A percentile compares a stretch with the other conserved stretches of the same genome.
Evolutionary conservation across 257 asterid species (phyloP).

Genomic region (Rauvolfia tetraphylla): DNA sequence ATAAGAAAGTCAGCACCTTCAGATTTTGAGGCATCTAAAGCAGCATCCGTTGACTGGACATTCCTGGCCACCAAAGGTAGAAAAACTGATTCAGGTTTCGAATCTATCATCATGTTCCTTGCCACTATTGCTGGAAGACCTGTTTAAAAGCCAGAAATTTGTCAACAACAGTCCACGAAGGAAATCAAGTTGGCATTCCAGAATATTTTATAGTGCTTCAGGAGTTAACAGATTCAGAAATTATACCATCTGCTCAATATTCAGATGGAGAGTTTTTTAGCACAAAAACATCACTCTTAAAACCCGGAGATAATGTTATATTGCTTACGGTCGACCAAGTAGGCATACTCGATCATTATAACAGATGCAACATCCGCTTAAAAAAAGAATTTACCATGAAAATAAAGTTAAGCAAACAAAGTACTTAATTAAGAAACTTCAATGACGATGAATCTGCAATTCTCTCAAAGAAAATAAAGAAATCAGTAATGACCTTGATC

Average conservation of each 20-base stretch:
- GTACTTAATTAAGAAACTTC: too few relatives aligned
- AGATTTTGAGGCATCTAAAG: conserved; percentile 67
- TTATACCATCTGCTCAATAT: not conserved
- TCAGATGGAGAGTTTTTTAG: not conserved
- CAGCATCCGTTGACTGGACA: conserved; percentile 66
- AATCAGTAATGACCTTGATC: conserved; percentile 66
- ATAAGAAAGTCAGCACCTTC: conserved; percentile 98
- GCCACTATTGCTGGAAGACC: conserved; percentile 96
- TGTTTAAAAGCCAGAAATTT: conserved; percentile 27
- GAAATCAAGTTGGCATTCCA: conserved; percentile 6
- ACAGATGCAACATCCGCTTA: too few relatives aligned
- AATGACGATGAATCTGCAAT: too few relatives aligned
- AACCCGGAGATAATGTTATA: too few relatives aligned
- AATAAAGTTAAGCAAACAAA: too few relatives aligned
- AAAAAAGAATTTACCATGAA: too few relatives aligned
- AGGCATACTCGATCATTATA: too few relatives aligned
- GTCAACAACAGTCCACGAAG: not conserved
- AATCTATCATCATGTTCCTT: conserved; percentile 82
- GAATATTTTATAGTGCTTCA: not conserved
- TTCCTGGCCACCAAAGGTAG: conserved; percentile 87
- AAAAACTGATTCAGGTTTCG: conserved; percentile 57
- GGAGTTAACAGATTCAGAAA: not conserved
- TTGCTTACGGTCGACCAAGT: too few relatives aligned
- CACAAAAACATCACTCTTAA: not conserved
- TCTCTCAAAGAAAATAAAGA: too few relatives aligned